Evolutionary conservation across 441 rosid genomes (phyloP).

Genomic region (Populus trichocarpa): DNA sequence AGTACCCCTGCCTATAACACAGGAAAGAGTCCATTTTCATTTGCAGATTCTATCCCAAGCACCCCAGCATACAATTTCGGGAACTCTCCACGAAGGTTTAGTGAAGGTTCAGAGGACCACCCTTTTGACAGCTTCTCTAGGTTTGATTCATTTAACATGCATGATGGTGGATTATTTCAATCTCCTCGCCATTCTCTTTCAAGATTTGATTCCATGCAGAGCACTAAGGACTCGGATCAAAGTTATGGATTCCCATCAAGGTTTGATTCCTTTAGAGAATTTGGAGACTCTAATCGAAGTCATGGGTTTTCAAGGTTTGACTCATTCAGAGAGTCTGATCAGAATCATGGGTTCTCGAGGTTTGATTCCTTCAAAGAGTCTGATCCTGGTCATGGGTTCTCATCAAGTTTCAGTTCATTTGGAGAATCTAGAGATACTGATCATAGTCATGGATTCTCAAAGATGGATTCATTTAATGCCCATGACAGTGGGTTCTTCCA

Average conservation of each 20-base stretch:
- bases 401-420: conserved; percentile 26
- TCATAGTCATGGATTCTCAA: conserved; percentile 39
- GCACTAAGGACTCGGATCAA: conserved; percentile 28
- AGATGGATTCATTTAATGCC: conserved; percentile 71
- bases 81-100: conserved; percentile 35
- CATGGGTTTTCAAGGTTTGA: conserved; percentile 23
- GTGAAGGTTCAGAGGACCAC: conserved; percentile 44
- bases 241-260: conserved; percentile 27
- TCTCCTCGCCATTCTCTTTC: conserved; percentile 49
- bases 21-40: conserved; percentile 30
- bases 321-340: conserved; percentile 23
- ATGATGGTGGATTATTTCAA: conserved; percentile 41
- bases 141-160: conserved; percentile 73
- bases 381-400: conserved; percentile 25
- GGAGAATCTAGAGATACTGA: conserved; percentile 23
- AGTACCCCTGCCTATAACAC: conserved; percentile 35
- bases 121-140: conserved; percentile 78
- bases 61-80: conserved; percentile 53
- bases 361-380: conserved; percentile 33
- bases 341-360: conserved; percentile 14
- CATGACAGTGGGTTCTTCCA: conserved; percentile 40
- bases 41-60: conserved; percentile 74
- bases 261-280: conserved; percentile 31
- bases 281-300: conserved; percentile 22
- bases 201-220: conserved; percentile 67